Evolutionary conservation across 495 filamentous ascomycete genomes (phyloP).

Genomic region (Xylaria longipes): DNA sequence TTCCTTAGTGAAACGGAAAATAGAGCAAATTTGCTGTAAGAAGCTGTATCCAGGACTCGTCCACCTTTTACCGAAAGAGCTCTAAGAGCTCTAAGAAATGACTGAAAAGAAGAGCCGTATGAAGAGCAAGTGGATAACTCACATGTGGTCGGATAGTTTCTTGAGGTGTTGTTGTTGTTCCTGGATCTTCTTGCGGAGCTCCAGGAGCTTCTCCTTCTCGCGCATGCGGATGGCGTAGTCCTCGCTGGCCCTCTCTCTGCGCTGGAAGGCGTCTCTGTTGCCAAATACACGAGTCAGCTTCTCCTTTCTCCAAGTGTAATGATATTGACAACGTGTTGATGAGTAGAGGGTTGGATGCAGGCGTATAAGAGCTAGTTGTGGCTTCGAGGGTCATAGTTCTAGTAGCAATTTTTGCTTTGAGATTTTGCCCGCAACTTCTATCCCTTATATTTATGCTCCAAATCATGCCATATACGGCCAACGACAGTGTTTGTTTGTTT

Average conservation of each 20-base stretch:
- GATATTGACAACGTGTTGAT: background rate
- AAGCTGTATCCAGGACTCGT: background rate
- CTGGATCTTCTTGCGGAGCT: slow-evolving; percentile 77
- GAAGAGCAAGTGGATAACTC: slow-evolving; percentile 45
- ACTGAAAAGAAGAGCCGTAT: background rate
- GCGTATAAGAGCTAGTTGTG: background rate
- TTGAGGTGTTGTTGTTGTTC: slow-evolving; percentile 83
- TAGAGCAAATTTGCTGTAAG: background rate
- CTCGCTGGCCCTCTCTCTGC: slow-evolving; percentile 88
- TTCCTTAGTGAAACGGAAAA: background rate
- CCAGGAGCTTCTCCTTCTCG: slow-evolving; percentile 82
- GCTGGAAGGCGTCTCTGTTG: slow-evolving; percentile 83
- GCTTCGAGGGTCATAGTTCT: background rate
- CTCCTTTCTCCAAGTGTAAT: background rate
- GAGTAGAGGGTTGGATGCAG: background rate
- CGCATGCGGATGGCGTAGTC: slow-evolving; percentile 80
- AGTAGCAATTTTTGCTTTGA: background rate
- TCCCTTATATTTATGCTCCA: background rate
- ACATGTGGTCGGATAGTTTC: slow-evolving; percentile 86
- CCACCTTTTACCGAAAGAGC: too few species aligned
- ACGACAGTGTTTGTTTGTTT: background rate
- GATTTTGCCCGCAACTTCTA: background rate
- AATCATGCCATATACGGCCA: slow-evolving; percentile 1
- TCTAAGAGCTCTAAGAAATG: background rate
- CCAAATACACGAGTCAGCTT: background rate